Conservation (phyloP, 1,139 yeast species). For the Suhomyces coccinellae region DNA sequence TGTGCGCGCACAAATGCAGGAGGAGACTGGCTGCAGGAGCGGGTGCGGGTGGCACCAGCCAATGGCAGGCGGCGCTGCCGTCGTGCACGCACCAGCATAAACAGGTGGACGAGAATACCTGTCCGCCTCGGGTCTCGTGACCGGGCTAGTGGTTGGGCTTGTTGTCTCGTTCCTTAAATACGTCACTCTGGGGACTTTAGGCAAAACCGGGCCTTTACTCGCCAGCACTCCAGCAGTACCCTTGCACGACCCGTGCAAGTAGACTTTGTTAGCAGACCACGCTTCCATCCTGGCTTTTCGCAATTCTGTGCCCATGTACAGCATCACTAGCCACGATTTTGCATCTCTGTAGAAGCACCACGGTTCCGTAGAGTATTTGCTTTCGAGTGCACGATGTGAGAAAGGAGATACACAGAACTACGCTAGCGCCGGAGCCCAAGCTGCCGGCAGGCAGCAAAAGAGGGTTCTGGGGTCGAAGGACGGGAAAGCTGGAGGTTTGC, state of each 20-base stretch:
- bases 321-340: not conserved
- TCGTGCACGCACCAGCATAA: slow-evolving; percentile 5
- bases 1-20: slow-evolving; percentile 2
- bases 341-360: no score
- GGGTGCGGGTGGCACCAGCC: slow-evolving; percentile 1
- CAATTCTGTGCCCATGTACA: not conserved
- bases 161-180: slow-evolving; percentile 9
- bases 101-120: not conserved
- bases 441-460: no score
- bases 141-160: slow-evolving; percentile 1
- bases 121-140: slow-evolving; percentile 2
- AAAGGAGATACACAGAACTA: no score
- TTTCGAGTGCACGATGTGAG: no score
- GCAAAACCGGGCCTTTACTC: not conserved
- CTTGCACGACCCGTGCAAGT: not conserved
- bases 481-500: no score
- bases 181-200: not conserved
- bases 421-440: no score
- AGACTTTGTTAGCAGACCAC: not conserved
- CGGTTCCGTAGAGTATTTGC: no score
- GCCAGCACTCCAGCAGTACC: no score
- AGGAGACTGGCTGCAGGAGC: slow-evolving; percentile 9
- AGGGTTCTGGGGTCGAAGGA: no score
- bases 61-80: slow-evolving; percentile 4
- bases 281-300: not conserved